Percentiles rank a stretch among this genome's conserved stretches.
Conservation (phyloP, 768 basidiomycete species). For the Roridomyces roridus region DNA sequence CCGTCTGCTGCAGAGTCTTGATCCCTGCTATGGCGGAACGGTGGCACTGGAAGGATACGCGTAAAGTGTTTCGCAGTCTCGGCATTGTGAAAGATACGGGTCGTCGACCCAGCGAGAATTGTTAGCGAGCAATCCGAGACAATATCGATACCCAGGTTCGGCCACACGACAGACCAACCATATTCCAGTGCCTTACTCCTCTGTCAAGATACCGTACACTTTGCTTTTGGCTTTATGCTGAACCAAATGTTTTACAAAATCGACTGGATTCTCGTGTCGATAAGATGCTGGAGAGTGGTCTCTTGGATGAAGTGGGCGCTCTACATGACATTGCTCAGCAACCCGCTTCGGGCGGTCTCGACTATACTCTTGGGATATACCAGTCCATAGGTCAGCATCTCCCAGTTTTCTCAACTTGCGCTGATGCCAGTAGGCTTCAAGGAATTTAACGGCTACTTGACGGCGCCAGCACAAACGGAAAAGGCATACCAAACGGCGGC, state of each 20-base stretch:
- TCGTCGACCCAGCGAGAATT: slow-evolving; percentile 68
- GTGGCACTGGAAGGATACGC: slow-evolving; percentile 97
- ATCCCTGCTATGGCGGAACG: slow-evolving; percentile 74
- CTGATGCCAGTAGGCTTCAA: slow-evolving; percentile 73
- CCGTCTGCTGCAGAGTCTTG: slow-evolving; percentile 68
- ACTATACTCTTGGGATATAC: slow-evolving; percentile 87
- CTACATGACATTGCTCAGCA: slow-evolving; percentile 38
- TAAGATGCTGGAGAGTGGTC: slow-evolving; percentile 86
- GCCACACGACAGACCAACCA: neutral
- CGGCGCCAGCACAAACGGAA: slow-evolving; percentile 44
- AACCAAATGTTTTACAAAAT: slow-evolving; percentile 61
- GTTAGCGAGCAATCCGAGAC: slow-evolving; percentile 64
- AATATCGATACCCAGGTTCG: slow-evolving; percentile 57
- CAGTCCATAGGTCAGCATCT: slow-evolving; percentile 83
- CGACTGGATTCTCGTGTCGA: slow-evolving; percentile 85
- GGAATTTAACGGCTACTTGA: slow-evolving; percentile 80
- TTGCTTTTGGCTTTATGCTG: slow-evolving; percentile 90
- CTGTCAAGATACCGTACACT: slow-evolving; percentile 79
- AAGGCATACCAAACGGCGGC: slow-evolving; percentile 60
- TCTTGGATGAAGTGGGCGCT: slow-evolving; percentile 78
- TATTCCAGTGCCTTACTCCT: neutral
- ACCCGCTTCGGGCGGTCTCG: slow-evolving; percentile 29
- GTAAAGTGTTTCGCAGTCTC: slow-evolving; percentile 86
- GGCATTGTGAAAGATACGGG: slow-evolving; percentile 78
- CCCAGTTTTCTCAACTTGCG: neutral